phyloP scores from a whole-genome alignment of 306 rosid genomes.

The Prunus persica region Prunus_persica_NCBIv2 NC_034014.1:22044001-22044500 shows the following conservation, averaged over 20 bases:
- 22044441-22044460: constrained; percentile 3
- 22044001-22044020: background rate
- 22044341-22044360: background rate
- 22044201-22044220: background rate
- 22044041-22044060: too few species aligned
- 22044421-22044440: constrained; percentile 35
- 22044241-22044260: background rate
- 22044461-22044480: constrained; percentile 7
- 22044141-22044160: background rate
- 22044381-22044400: background rate
- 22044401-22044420: constrained; percentile 24
- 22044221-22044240: background rate
- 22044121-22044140: background rate
- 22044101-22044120: too few species aligned
- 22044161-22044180: too few species aligned
- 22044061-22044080: too few species aligned
- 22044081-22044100: too few species aligned
- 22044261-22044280: background rate
- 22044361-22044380: background rate
- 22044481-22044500: background rate
- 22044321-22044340: constrained; percentile 6
- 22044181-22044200: background rate
- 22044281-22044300: background rate
- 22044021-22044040: too few species aligned
- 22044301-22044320: background rate